phyloP scores from a whole-genome alignment of 352 stramenopile species.

The Phytophthora uliginosa region DNA sequence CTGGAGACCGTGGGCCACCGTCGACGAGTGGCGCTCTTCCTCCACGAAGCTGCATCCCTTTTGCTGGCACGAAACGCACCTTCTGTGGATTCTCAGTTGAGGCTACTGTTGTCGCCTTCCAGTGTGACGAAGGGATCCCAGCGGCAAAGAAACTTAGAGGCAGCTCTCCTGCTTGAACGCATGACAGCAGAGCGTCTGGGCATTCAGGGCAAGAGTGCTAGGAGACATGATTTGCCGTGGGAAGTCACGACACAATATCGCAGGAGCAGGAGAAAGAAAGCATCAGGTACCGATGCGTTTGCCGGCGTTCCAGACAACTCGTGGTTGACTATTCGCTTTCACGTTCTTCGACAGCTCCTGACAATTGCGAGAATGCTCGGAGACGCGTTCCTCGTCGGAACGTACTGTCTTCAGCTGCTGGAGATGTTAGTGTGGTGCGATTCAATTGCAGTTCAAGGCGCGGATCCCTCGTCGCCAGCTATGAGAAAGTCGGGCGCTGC shows the following conservation, averaged over 20 bases:
- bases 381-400: constrained; percentile 61
- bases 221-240: constrained; percentile 36
- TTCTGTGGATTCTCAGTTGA: constrained; percentile 23
- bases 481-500: constrained; percentile 5
- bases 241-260: constrained; percentile 56
- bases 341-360: constrained; percentile 83
- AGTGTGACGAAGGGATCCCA: constrained; percentile 28
- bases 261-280: constrained; percentile 32
- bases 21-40: constrained; percentile 72
- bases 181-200: constrained; percentile 61
- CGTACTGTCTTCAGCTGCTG: constrained; percentile 72
- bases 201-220: constrained; percentile 32
- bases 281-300: constrained; percentile 7
- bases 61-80: constrained; percentile 47
- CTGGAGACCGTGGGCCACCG: constrained; percentile 71
- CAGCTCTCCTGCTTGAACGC: constrained; percentile 64
- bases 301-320: constrained; percentile 39
- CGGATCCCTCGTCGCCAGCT: constrained; percentile 12
- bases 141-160: constrained; percentile 61
- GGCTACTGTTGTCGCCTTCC: constrained; percentile 36
- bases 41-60: constrained; percentile 75
- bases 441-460: constrained; percentile 31
- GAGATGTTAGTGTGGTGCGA: constrained; percentile 76
- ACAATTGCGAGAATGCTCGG: constrained; percentile 65
- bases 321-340: constrained; percentile 82